phyloP scores from a whole-genome alignment of 345 rosid species.

The Rhizophora mangle region DNA sequence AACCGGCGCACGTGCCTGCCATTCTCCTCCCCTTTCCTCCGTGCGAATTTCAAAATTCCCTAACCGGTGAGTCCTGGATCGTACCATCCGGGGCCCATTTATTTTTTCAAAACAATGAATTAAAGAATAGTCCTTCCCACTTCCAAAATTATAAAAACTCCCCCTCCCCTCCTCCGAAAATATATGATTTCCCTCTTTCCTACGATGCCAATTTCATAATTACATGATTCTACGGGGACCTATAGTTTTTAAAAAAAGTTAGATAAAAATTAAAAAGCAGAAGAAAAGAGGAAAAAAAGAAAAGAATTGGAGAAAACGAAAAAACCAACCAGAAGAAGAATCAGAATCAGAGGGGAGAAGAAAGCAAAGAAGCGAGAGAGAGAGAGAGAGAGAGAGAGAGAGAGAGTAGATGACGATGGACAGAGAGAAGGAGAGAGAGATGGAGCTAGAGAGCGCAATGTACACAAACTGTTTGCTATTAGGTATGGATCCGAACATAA shows the following conservation, averaged over 20 bases:
- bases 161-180: not conserved
- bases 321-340: constrained; percentile 25
- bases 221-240: constrained; percentile 18
- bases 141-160: not conserved
- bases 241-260: constrained; percentile 20
- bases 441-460: constrained; percentile 99
- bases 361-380: constrained; percentile 24
- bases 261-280: not conserved
- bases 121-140: not conserved
- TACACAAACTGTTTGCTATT: constrained; percentile 92
- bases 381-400: constrained; percentile 78
- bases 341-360: constrained; percentile 7
- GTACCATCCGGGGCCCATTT: constrained; percentile 13
- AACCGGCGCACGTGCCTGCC: constrained; percentile 17
- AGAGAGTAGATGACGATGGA: constrained; percentile 91
- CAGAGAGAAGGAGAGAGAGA: constrained; percentile 98
- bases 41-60: constrained; percentile 8
- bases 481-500: constrained; percentile 89
- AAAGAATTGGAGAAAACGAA: constrained; percentile 1
- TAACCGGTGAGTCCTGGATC: constrained; percentile 3
- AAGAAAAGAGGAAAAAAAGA: no score
- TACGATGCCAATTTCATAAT: constrained; percentile 13
- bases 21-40: constrained; percentile 1
- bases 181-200: not conserved
- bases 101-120: not conserved